A percentile compares a stretch with the other conserved stretches of the same genome.
Evolutionary conservation across 805 yeast genomes (phyloP).

Genomic region (Kodamaea restingae): DNA sequence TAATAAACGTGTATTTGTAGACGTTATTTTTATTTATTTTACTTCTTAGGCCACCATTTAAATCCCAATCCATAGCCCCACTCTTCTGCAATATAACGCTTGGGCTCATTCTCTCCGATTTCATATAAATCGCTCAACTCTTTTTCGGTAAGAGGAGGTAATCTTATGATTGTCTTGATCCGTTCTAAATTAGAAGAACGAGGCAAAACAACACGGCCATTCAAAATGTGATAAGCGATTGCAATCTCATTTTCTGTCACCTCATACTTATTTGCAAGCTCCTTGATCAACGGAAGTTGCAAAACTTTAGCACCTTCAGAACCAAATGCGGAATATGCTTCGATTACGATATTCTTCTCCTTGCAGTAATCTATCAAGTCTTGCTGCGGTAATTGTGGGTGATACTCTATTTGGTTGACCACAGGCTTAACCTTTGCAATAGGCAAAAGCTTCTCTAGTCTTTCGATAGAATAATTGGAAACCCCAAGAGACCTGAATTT

Average conservation of each 20-base stretch:
- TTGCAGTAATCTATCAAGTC: constrained; percentile 39
- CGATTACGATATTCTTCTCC: constrained; percentile 36
- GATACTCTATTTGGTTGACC: constrained; percentile 46
- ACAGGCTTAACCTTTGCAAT: constrained; percentile 46
- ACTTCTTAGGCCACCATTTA: constrained; percentile 25
- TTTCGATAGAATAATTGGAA: constrained; percentile 43
- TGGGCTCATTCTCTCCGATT: constrained; percentile 27
- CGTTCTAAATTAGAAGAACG: constrained; percentile 69
- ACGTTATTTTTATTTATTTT: background rate
- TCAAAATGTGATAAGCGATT: constrained; percentile 56
- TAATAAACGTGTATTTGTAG: background rate
- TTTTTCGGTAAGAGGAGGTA: constrained; percentile 33
- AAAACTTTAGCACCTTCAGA: constrained; percentile 61
- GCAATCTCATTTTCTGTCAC: constrained; percentile 54
- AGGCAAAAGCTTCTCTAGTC: constrained; percentile 30
- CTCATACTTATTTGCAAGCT: constrained; percentile 54
- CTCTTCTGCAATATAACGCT: constrained; percentile 28
- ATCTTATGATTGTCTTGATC: constrained; percentile 38
- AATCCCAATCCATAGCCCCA: constrained; percentile 39
- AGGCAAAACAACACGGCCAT: constrained; percentile 62
- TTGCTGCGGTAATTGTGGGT: constrained; percentile 33
- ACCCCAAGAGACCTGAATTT: constrained; percentile 55
- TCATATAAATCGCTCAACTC: constrained; percentile 33
- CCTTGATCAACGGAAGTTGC: constrained; percentile 44
- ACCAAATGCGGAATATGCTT: constrained; percentile 65